A percentile compares a stretch with the other conserved stretches of the same genome.
These are phyloP conservation scores for Ricinus communis DNA, from an alignment of 345 rosid species.

Conservation along the genomic window DNA sequence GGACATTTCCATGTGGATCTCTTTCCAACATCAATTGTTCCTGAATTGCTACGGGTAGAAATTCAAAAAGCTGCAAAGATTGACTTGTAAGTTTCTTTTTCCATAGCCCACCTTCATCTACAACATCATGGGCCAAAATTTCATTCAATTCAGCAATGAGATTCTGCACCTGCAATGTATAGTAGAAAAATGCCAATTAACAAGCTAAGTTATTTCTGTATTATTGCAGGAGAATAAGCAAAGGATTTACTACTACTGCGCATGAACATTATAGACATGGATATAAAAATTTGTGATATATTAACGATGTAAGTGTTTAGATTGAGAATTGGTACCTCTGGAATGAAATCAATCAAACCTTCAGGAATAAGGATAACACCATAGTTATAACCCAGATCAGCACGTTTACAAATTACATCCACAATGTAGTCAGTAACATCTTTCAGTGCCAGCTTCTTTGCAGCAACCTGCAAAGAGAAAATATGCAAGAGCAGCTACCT, in stretches of 20 bases:
- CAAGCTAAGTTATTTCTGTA: not conserved
- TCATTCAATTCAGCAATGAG: conserved; percentile 91
- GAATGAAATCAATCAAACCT: conserved; percentile 98
- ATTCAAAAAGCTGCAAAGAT: conserved; percentile 71
- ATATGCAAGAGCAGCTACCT: not conserved
- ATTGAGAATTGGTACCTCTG: conserved; percentile 56
- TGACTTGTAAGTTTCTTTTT: conserved; percentile 69
- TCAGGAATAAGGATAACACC: conserved; percentile 96
- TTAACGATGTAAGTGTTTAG: not conserved
- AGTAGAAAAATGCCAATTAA: conserved; percentile 9
- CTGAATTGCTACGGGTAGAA: conserved; percentile 81
- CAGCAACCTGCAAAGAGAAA: conserved; percentile 59
- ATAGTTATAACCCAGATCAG: conserved; percentile 69
- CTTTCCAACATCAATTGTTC: conserved; percentile 96
- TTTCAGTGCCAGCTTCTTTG: conserved; percentile 75
- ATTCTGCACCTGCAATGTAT: conserved; percentile 63
- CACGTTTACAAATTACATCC: conserved; percentile 74
- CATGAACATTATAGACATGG: not conserved
- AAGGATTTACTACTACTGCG: not conserved
- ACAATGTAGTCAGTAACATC: conserved; percentile 86
- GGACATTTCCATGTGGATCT: conserved; percentile 99
- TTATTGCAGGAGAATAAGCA: not conserved
- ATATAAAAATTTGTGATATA: not conserved
- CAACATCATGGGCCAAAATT: conserved; percentile 73
- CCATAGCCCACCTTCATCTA: conserved; percentile 79